Conservation (phyloP, 1,284 basidiomycete species). For the Marasmius fiardii region DNA sequence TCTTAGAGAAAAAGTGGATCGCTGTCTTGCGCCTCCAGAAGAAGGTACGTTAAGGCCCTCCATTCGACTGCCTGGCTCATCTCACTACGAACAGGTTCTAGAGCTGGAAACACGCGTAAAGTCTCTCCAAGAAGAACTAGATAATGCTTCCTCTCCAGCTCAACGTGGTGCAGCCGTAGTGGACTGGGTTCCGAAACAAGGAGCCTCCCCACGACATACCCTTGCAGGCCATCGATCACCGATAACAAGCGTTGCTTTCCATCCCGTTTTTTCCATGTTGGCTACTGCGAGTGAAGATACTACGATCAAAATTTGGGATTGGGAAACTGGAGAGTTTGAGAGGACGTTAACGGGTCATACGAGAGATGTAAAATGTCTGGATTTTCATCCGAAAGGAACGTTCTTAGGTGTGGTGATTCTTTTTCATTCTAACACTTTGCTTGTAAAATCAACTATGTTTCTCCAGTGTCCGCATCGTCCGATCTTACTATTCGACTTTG, state of each 20-base stretch:
- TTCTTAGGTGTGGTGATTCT: constrained; percentile 57
- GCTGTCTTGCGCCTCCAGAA: background rate
- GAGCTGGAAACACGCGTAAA: constrained; percentile 82
- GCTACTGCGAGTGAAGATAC: constrained; percentile 87
- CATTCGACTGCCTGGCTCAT: background rate
- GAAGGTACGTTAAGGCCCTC: background rate
- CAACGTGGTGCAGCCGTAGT: constrained; percentile 51
- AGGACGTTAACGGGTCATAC: constrained; percentile 91
- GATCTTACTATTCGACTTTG: constrained; percentile 91
- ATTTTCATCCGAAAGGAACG: constrained; percentile 84
- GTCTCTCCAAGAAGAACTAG: constrained; percentile 73
- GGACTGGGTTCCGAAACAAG: constrained; percentile 81
- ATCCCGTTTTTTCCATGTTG: constrained; percentile 81
- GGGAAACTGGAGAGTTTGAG: constrained; percentile 93
- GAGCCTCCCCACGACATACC: constrained; percentile 65
- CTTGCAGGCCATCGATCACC: constrained; percentile 79
- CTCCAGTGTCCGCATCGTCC: constrained; percentile 80
- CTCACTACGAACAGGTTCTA: constrained; percentile 60
- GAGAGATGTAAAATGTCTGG: constrained; percentile 82
- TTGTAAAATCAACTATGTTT: background rate
- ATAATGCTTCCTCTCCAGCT: constrained; percentile 50
- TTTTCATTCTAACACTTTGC: background rate
- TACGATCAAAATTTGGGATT: constrained; percentile 92
- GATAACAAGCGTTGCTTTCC: constrained; percentile 81
- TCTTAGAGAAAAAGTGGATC: constrained; percentile 1